Percentiles rank a stretch among this genome's conserved stretches.
Conservation (phyloP, 257 asterid species). For the Ajuga chamaepitys region DNA sequence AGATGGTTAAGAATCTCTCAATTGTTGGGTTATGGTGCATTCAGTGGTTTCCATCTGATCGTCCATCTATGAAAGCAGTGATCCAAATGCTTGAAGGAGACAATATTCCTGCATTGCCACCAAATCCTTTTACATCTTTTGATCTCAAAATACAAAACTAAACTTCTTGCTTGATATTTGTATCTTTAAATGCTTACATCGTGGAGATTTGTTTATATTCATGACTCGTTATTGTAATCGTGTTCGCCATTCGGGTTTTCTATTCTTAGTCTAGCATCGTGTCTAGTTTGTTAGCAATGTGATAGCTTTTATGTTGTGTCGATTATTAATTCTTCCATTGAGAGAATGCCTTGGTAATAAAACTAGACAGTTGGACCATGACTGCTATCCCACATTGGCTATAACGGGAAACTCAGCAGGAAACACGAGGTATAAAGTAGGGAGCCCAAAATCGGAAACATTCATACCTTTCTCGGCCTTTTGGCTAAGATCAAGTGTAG, state of each 20-base stretch:
- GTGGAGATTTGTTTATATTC: not conserved
- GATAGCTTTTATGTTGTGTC: too few species aligned
- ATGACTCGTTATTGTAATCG: not conserved
- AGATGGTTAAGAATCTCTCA: not conserved
- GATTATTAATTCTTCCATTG: too few species aligned
- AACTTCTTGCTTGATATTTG: not conserved
- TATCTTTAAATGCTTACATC: not conserved
- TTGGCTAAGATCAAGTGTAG: conserved; percentile 86
- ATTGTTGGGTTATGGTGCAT: conserved; percentile 20
- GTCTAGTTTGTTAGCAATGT: not conserved
- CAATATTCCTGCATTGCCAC: conserved; percentile 31
- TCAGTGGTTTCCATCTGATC: conserved; percentile 51
- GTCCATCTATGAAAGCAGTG: conserved; percentile 40
- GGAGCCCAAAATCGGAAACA: not conserved
- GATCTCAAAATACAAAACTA: not conserved
- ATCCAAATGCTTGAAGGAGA: conserved; percentile 47
- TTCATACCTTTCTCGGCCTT: conserved; percentile 91
- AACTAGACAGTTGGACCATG: not conserved
- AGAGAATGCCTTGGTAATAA: not conserved
- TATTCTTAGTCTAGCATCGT: not conserved
- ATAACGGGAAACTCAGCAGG: not conserved
- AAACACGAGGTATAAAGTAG: not conserved
- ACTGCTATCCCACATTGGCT: not conserved
- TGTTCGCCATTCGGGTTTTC: not conserved
- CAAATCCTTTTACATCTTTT: conserved; percentile 33